Percentiles rank a stretch among this genome's conserved stretches.
Conservation (phyloP, 2,329 filamentous ascomycete genomes). For the Scedosporium boydii region DNA sequence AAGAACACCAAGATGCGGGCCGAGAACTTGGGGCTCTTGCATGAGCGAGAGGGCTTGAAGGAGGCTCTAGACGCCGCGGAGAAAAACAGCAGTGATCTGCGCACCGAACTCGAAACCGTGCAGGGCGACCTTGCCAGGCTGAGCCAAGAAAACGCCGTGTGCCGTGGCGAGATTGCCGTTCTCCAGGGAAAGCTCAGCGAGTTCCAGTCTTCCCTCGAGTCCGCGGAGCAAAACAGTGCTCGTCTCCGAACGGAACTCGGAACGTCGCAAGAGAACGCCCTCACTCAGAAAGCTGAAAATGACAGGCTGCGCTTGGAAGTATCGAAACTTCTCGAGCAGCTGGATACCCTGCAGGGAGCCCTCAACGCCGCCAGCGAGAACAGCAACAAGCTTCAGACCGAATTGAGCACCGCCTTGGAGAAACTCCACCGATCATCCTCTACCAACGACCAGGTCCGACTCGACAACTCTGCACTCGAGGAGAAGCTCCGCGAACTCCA, state of each 20-base stretch:
- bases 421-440: neutral
- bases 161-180: neutral
- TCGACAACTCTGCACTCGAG: neutral
- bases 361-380: conserved; percentile 1
- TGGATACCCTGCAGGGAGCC: neutral
- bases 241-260: neutral
- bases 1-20: neutral
- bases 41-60: neutral
- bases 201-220: neutral
- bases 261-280: neutral
- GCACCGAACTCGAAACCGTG: neutral
- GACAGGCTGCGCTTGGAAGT: neutral
- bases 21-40: neutral
- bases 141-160: neutral
- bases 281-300: neutral
- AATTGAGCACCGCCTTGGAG: neutral
- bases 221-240: neutral
- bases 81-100: neutral
- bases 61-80: neutral
- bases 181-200: neutral
- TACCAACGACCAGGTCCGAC: neutral
- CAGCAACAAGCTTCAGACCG: neutral
- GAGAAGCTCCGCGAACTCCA: neutral
- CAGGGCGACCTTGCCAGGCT: neutral
- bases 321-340: neutral